phyloP scores from a whole-genome alignment of 495 filamentous ascomycete species.

The Copromyces sp. region DNA sequence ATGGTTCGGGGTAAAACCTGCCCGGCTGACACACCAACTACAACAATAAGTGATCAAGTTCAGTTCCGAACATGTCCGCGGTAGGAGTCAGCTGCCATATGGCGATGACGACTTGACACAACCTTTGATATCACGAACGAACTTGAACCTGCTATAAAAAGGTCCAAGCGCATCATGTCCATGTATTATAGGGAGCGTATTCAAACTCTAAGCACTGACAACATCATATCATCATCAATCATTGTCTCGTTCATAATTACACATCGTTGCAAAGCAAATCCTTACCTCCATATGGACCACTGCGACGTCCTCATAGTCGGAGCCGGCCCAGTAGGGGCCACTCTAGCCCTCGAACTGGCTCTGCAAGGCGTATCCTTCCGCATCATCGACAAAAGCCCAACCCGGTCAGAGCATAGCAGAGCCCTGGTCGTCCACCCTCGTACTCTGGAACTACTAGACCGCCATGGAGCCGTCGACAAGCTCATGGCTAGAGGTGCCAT shows the following conservation, averaged over 20 bases:
- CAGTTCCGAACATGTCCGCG: background rate
- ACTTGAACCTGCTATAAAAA: background rate
- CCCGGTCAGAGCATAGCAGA: constrained; percentile 30
- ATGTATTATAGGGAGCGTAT: background rate
- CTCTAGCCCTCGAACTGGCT: constrained; percentile 27
- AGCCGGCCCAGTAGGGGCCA: constrained; percentile 23
- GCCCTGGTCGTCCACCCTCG: constrained; percentile 36
- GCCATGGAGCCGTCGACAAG: constrained; percentile 25
- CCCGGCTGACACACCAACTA: background rate
- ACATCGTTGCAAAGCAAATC: background rate
- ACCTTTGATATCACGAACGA: background rate
- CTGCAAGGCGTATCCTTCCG: constrained; percentile 28
- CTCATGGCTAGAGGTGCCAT: constrained; percentile 20
- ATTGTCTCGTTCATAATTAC: background rate
- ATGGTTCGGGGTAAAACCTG: background rate
- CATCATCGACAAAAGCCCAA: constrained; percentile 28
- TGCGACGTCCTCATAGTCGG: constrained; percentile 29
- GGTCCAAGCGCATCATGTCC: background rate
- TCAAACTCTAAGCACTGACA: background rate
- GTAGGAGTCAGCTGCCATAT: background rate
- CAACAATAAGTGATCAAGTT: no score
- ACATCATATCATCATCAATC: background rate
- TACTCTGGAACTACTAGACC: constrained; percentile 36
- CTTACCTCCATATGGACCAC: constrained; percentile 9
- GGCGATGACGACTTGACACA: background rate